Base-by-base conservation (phyloP, 2,329 filamentous ascomycete genomes). In the Aspergillus transmontanensis region DNA sequence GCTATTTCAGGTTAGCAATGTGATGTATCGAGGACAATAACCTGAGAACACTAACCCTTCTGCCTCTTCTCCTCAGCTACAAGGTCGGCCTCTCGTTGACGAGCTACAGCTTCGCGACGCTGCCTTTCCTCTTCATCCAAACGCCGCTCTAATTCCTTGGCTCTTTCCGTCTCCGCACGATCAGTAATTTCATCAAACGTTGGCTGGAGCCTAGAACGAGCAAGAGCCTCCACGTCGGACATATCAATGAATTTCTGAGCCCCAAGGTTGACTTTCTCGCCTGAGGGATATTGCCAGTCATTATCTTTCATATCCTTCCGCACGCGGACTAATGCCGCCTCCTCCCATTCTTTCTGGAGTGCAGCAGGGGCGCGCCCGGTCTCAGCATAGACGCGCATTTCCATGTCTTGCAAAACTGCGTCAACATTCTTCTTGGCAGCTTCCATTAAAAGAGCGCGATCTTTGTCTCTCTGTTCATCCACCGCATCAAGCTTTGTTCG, bases 381-480 rank as follows among this genome's bases (percentile, higher is more conserved):
- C 59, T 94, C 86, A 16, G 86, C 84, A 68, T 89, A 92, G 14
- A 96, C 86, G 71, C 88, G 89, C 75, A 94, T 88, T 64, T 98
- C 94, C 83, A 97, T 93, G 46, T 85, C 86, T 64, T 91, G 87
- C 68, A 97, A 85, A 48, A 87, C 87, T 23, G 89, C 88, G 68
- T 89, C 88, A n/a, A 97, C 94, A 68, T 96, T 96, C 51, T 90
- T 88, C 73, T 94, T 91, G 1, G 94, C 94, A 3, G 89, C 88
- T 11, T 90, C 90, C 67, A 97, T 82, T 1, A 98, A 81, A 1
- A 86, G 83, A 60, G 91, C 90, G 14, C 92, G 89, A 69, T 97
- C 94, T 50, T 86, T 84, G 63, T 89, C 84, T 48, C 91, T 86
- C 46, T 69, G 66, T 26, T 70, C 73, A 59, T 77, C 75, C 5